Percentiles rank a stretch among this genome's conserved stretches.
These are phyloP conservation scores for Vitis labrusca DNA, from an alignment of 164 flowering plant genomes.

Conservation along the genomic window DNA sequence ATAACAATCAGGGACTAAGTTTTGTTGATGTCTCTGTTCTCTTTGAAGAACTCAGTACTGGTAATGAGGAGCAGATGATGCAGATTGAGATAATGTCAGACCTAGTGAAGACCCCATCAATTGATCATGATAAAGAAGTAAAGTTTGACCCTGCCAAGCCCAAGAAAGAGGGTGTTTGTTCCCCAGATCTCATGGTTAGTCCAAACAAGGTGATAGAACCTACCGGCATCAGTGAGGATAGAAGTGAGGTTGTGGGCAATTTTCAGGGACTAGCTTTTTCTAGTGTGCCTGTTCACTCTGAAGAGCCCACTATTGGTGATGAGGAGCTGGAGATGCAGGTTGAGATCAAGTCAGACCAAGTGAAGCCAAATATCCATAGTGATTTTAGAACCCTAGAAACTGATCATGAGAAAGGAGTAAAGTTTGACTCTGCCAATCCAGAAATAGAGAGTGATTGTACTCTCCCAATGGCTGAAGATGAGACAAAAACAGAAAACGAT, in stretches of 20 bases:
- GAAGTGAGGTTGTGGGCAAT: too few species aligned
- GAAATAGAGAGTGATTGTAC: too few species aligned
- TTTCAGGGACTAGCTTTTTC: neutral
- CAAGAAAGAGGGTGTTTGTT: too few species aligned
- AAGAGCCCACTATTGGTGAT: neutral
- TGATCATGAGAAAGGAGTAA: neutral
- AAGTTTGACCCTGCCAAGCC: neutral
- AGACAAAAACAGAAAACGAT: neutral
- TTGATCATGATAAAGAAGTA: neutral
- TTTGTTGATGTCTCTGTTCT: neutral
- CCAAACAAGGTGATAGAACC: neutral
- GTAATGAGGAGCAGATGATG: constrained; percentile 1
- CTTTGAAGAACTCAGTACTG: neutral
- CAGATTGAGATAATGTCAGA: neutral
- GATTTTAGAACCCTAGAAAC: neutral
- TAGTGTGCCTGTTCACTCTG: neutral
- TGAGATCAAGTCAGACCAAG: neutral
- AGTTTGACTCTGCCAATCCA: too few species aligned
- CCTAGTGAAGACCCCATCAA: neutral
- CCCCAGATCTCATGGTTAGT: too few species aligned
- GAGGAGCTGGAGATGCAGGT: neutral
- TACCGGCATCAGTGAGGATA: neutral
- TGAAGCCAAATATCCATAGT: neutral
- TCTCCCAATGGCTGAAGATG: too few species aligned
- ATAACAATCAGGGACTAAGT: neutral